These are phyloP conservation scores for Podila clonocystis DNA, from an alignment of 192 early-diverging fungal species.

Conservation along the genomic window DNA sequence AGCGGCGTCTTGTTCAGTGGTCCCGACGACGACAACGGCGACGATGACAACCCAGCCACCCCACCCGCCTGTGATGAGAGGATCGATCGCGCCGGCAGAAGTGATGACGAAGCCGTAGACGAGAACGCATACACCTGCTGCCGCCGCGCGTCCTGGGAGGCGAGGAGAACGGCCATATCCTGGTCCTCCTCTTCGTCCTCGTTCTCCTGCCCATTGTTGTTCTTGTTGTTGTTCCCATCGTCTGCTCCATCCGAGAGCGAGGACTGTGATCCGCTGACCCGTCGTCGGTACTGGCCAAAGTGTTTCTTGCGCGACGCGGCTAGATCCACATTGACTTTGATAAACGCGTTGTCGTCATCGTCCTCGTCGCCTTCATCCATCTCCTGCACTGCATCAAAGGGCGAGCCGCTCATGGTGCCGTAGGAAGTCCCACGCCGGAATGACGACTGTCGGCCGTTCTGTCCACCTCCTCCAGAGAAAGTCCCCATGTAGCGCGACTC, in stretches of 20 bases:
- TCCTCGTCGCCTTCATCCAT: conserved; percentile 28
- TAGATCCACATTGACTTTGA: conserved; percentile 40
- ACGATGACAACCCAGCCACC: not conserved
- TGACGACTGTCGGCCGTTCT: not conserved
- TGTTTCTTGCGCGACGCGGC: not conserved
- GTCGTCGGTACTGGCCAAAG: too few relatives aligned
- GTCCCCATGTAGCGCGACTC: conserved; percentile 34
- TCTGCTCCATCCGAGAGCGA: not conserved
- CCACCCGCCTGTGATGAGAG: conserved; percentile 18
- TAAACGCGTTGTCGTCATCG: conserved; percentile 32
- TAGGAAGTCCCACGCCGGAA: conserved; percentile 32
- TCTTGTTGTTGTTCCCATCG: not conserved
- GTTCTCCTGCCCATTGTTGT: not conserved
- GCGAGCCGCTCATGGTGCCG: conserved; percentile 32
- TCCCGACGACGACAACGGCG: not conserved
- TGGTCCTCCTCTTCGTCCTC: conserved; percentile 42
- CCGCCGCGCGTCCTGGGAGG: conserved; percentile 36
- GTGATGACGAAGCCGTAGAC: conserved; percentile 14
- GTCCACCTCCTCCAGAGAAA: not conserved
- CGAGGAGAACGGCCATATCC: conserved; percentile 42
- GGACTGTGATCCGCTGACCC: too few relatives aligned
- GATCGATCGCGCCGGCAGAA: conserved; percentile 10
- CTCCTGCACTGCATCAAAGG: conserved; percentile 37
- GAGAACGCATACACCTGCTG: conserved; percentile 26
- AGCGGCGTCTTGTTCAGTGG: conserved; percentile 12